phyloP scores from a whole-genome alignment of 306 rosid genomes.

The Corylus heterophylla region DNA sequence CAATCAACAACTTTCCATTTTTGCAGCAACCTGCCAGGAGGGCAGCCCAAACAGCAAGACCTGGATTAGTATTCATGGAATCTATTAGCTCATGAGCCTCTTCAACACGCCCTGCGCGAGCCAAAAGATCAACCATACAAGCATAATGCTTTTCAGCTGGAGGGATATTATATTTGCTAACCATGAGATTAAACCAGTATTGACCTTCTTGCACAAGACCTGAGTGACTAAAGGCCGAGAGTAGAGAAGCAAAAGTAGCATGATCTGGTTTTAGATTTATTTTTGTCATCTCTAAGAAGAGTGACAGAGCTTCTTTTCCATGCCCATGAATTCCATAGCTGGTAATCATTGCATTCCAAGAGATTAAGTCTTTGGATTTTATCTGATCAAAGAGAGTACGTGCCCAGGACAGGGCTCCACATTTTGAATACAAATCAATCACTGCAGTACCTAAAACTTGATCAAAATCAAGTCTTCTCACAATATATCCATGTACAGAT shows the following conservation, averaged over 20 bases:
- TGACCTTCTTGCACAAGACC: constrained; percentile 49
- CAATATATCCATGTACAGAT: constrained; percentile 39
- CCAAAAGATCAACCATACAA: constrained; percentile 50
- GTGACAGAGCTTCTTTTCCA: constrained; percentile 47
- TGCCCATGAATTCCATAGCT: constrained; percentile 47
- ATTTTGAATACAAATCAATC: constrained; percentile 53
- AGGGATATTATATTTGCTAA: constrained; percentile 31
- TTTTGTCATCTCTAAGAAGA: constrained; percentile 38
- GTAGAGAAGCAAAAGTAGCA: constrained; percentile 51
- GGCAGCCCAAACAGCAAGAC: constrained; percentile 46
- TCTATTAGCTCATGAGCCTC: constrained; percentile 41
- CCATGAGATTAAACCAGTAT: constrained; percentile 41
- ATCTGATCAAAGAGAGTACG: constrained; percentile 36
- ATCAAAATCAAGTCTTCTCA: constrained; percentile 32
- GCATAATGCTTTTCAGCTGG: constrained; percentile 49
- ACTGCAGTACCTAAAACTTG: constrained; percentile 44
- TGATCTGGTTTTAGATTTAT: constrained; percentile 41
- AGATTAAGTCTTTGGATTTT: constrained; percentile 36
- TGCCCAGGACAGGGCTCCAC: constrained; percentile 42
- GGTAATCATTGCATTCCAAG: constrained; percentile 51
- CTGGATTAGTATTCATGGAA: constrained; percentile 33
- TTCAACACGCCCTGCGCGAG: constrained; percentile 46
- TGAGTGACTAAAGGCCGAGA: constrained; percentile 51
- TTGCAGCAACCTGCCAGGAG: constrained; percentile 50
- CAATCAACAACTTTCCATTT: constrained; percentile 19